These are phyloP conservation scores for Schoenoplectus triqueter DNA, from an alignment of 202 grass and related monocot genomes.

Conservation along the genomic window DNA sequence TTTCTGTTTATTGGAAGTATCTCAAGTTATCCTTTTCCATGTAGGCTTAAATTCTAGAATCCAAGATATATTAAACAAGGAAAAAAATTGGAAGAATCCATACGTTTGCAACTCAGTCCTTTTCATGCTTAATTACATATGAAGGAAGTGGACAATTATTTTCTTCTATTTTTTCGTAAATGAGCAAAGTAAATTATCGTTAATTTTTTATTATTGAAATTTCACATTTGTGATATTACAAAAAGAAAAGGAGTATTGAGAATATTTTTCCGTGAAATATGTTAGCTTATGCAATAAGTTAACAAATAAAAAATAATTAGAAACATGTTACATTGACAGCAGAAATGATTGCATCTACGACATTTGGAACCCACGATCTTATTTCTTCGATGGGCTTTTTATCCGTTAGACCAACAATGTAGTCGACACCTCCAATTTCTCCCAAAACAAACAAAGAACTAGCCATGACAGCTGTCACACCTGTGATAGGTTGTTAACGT, in stretches of 20 bases:
- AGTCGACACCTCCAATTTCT: conserved; percentile 93
- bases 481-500: not conserved
- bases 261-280: not conserved
- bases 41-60: no score
- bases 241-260: not conserved
- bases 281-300: not conserved
- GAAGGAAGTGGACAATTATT: no score
- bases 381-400: conserved; percentile 44
- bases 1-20: no score
- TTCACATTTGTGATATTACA: no score
- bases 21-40: no score
- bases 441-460: conserved; percentile 53
- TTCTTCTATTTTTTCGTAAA: no score
- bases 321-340: conserved; percentile 37
- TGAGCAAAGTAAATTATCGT: no score
- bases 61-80: no score
- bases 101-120: no score
- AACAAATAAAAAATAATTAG: not conserved
- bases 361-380: conserved; percentile 36
- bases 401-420: conserved; percentile 52
- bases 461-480: conserved; percentile 28
- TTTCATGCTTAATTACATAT: no score
- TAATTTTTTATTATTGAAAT: no score
- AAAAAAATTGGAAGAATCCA: no score
- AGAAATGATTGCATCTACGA: conserved; percentile 46